phyloP scores from a whole-genome alignment of 306 rosid species.

The Citrullus mucosospermus region DNA sequence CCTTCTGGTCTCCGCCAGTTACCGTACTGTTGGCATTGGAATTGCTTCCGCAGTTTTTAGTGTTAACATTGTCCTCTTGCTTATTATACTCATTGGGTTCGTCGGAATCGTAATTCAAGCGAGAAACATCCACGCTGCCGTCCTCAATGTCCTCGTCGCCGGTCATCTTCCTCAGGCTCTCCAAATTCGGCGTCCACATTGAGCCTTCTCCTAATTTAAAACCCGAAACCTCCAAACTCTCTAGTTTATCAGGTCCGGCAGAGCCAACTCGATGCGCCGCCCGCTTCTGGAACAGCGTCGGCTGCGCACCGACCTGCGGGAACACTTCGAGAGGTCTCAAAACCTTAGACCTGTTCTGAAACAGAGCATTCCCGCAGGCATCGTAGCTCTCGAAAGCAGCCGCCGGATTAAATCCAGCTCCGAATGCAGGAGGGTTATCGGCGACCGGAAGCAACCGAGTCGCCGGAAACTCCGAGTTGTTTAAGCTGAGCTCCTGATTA shows the following conservation, averaged over 20 bases:
- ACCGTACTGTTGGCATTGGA: constrained; percentile 36
- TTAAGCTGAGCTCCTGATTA: constrained; percentile 26
- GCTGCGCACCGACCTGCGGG: constrained; percentile 43
- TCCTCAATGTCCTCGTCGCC: constrained; percentile 49
- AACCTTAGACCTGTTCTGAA: constrained; percentile 28
- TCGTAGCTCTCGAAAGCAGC: constrained; percentile 27
- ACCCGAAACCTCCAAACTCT: constrained; percentile 31
- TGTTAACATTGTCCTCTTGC: constrained; percentile 28
- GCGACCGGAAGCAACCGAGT: not conserved
- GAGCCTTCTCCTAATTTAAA: constrained; percentile 8
- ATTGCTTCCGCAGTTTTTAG: constrained; percentile 32
- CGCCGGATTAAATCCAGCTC: constrained; percentile 10
- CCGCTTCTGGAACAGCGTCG: constrained; percentile 76
- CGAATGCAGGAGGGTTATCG: constrained; percentile 12
- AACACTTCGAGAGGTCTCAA: constrained; percentile 41
- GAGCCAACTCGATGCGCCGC: constrained; percentile 28
- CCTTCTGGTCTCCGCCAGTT: constrained; percentile 55
- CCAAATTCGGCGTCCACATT: constrained; percentile 21
- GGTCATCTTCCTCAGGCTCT: constrained; percentile 30
- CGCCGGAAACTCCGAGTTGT: constrained; percentile 23
- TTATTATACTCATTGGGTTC: constrained; percentile 32
- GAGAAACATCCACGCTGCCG: constrained; percentile 42
- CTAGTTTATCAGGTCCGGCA: constrained; percentile 18
- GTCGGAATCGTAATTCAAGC: constrained; percentile 74
- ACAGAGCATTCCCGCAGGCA: constrained; percentile 31